Evolutionary conservation across 148 eudicot genomes (phyloP), one percentile per base, ranked within the genome.

Genomic region (Tetragonia tetragonoides): DNA sequence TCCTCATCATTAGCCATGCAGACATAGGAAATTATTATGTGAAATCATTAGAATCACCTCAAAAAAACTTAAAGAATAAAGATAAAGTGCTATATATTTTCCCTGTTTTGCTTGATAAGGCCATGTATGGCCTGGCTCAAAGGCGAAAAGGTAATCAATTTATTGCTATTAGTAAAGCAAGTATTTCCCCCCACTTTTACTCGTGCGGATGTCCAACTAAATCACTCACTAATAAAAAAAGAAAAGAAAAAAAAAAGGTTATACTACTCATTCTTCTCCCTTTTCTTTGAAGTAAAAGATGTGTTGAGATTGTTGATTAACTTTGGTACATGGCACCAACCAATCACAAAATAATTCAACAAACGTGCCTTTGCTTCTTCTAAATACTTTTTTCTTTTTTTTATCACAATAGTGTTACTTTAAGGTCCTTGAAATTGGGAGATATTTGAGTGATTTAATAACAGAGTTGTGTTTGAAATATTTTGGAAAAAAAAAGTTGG

Each of bases 1-100:
- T 42, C 84, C 69, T 80, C 85, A 84, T 88, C 87, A 88, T 88
- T 86, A 84, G 81, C 88, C 79, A 77, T 84, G 90, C 86, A 86
- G 90, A 83, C 75, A 82, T 84, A 77, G 85, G 85, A 56, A 73
- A 86, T 88, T 84, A 88, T 88, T 73, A 88, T 88, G 80, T 73
- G 88, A 84, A 80, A 88, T 86, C 87, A 88, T 88, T 80, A 84
- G 70, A 46, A 86, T 74, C 16, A 84, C 87, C 86, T 76, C 80
- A 84, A 72, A 71, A 84, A 81, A 64, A 59, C 57, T 71, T 46
- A 46, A 46, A 46, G 49, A 46, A 46, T 5, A 10, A 46, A 10
- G 10, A 46, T 10, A 46, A 46, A 46, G 10, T 5, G 63, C 9
- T 15, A 21, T 24, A 41, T 17, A 42, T 64, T 39, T 54, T 49